phyloP scores from a whole-genome alignment of 2,329 filamentous ascomycete genomes.

The Ceratocystis albifundus region DNA sequence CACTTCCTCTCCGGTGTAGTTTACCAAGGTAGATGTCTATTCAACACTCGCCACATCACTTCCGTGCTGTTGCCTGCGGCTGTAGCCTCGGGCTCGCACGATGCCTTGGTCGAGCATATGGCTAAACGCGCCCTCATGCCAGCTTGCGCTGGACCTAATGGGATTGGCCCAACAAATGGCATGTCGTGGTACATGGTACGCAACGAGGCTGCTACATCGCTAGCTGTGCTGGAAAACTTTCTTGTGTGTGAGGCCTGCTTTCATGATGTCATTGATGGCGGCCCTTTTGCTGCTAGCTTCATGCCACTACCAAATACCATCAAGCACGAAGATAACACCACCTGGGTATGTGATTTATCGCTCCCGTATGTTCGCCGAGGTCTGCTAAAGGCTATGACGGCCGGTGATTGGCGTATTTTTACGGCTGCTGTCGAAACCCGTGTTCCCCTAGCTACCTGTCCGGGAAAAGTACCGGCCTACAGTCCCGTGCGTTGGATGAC shows the following conservation, averaged over 20 bases:
- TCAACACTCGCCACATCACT: constrained; percentile 12
- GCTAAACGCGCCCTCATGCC: constrained; percentile 26
- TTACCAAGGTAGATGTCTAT: constrained; percentile 12
- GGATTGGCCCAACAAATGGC: constrained; percentile 25
- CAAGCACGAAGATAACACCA: constrained; percentile 15
- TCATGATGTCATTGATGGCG: constrained; percentile 29
- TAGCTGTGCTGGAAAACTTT: constrained; percentile 28
- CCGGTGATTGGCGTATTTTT: constrained; percentile 30
- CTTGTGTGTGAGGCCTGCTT: constrained; percentile 34
- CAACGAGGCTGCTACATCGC: not conserved
- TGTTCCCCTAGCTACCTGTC: constrained; percentile 6
- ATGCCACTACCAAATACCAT: constrained; percentile 26
- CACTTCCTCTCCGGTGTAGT: constrained; percentile 26
- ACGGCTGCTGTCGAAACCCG: constrained; percentile 22
- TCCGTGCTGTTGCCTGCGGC: not conserved
- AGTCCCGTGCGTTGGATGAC: constrained; percentile 13
- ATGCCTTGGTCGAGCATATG: constrained; percentile 28
- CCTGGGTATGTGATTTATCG: constrained; percentile 31
- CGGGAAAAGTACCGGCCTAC: not conserved
- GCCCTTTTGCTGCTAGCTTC: constrained; percentile 29
- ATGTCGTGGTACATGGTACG: constrained; percentile 30
- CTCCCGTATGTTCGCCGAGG: constrained; percentile 27
- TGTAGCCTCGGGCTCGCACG: constrained; percentile 9
- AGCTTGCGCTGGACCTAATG: constrained; percentile 28
- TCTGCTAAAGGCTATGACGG: constrained; percentile 24